Evolutionary conservation across 148 eudicot species (phyloP), one percentile per base, ranked within the genome.

Genomic region (Spergularia bocconei): DNA sequence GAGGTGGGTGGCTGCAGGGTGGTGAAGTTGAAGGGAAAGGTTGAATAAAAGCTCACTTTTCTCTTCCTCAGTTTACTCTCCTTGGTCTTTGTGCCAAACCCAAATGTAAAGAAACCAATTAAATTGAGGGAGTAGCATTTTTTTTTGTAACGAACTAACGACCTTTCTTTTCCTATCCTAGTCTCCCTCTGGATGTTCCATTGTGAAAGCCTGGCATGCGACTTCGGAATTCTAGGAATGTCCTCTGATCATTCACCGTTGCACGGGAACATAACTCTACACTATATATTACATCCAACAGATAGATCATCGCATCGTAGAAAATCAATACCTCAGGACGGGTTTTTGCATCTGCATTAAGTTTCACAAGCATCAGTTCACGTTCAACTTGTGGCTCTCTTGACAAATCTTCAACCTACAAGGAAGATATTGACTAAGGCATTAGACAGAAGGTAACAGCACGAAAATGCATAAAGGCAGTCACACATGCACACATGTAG

Each of bases 331-430:
- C 98, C 89, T 93, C 97, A 33, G 92, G 87, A 72, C 76, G 84
- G 54, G 84, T 87, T 65, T 74, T 80, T 73, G 84, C 84, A 84
- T 87, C 88, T 70, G 91, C 87, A 71, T 82, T 69, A 74, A 93
- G 93, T 81, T 93, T 93, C 61, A 93, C 80, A 73, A 93, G 97
- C 93, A 93, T 88, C 67, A 93, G 77, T 82, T 93, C 98, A 74
- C 98, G 88, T 83, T 91, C 98, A 69, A 93, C 98, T 66, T 91
- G 98, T 25, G 98, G 86, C 77, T 89, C 92, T 72, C 67, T 87
- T 5, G 98, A 93, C 64, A 93, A 76, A 83, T 93, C 98, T 83
- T 91, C 98, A 38, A 93, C 97, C 98, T 81, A 77, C 66, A 73
- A 74, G 51, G 52, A 59, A 60, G 41, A 47, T 8, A 59, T 20